A percentile compares a stretch with the other conserved stretches of the same genome.
These are phyloP conservation scores for Neofusicoccum parvum DNA, from an alignment of 2,329 filamentous ascomycete genomes.

Conservation along the genomic window DNA sequence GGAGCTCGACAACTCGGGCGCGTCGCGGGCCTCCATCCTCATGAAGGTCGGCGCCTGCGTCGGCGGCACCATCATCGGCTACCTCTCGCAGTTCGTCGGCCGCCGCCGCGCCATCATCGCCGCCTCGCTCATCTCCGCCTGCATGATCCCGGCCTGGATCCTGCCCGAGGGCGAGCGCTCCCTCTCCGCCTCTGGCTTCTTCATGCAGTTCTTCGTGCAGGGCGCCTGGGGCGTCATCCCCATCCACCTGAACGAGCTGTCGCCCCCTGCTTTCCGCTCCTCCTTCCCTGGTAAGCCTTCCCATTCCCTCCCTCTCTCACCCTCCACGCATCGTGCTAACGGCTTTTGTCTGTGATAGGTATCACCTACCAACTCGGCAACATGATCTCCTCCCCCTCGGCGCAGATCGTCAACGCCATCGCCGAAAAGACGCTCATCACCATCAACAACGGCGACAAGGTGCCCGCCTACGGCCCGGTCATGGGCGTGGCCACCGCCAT, in stretches of 20 bases:
- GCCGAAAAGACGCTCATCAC: constrained; percentile 59
- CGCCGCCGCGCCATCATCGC: constrained; percentile 69
- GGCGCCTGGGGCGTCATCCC: constrained; percentile 50
- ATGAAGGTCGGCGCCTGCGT: constrained; percentile 80
- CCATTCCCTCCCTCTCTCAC: background rate
- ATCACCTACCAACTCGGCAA: constrained; percentile 75
- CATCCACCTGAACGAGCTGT: constrained; percentile 75
- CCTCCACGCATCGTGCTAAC: constrained; percentile 37
- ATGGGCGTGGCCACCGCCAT: constrained; percentile 80
- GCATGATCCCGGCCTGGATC: constrained; percentile 71
- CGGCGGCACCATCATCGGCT: constrained; percentile 73
- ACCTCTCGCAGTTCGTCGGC: constrained; percentile 73
- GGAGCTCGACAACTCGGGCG: constrained; percentile 63
- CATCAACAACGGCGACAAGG: constrained; percentile 56
- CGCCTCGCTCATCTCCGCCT: constrained; percentile 61
- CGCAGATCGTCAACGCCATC: constrained; percentile 77
- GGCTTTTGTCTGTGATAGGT: constrained; percentile 30
- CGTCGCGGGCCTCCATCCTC: constrained; percentile 74
- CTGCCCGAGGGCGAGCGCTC: constrained; percentile 61
- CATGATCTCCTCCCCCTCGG: constrained; percentile 71
- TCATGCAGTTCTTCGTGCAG: constrained; percentile 61
- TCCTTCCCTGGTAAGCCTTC: constrained; percentile 60
- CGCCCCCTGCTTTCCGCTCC: constrained; percentile 69
- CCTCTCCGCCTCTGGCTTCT: constrained; percentile 67
- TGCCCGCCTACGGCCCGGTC: constrained; percentile 71